Evolutionary conservation across 768 basidiomycete species (phyloP).

Genomic region (Nevesoporus exiguus): DNA sequence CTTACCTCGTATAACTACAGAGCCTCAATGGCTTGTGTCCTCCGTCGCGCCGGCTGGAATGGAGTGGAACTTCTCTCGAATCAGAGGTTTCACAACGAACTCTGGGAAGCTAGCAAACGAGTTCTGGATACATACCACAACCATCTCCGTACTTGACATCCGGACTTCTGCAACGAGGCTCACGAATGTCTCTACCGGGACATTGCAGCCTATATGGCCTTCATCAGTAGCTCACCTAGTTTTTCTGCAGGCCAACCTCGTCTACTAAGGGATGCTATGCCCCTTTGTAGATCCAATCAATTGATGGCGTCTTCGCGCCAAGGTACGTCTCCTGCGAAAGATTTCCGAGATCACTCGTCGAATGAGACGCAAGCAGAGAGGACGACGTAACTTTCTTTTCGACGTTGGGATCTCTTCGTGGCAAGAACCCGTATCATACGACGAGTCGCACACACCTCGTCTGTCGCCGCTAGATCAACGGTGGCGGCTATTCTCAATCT

Average conservation of each 20-base stretch:
- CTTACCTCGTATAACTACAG: conserved; percentile 1
- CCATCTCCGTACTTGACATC: too few species aligned
- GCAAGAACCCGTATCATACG: too few species aligned
- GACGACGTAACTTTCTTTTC: background rate
- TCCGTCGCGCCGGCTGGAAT: too few species aligned
- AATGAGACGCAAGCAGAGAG: background rate
- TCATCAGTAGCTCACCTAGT: background rate
- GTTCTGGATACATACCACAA: too few species aligned
- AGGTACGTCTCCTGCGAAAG: background rate
- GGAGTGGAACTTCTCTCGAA: too few species aligned
- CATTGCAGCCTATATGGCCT: background rate
- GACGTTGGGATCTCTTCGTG: background rate
- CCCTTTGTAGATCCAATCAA: background rate
- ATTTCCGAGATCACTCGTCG: background rate
- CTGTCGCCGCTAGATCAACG: background rate
- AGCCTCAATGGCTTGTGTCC: background rate
- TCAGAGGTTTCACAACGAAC: too few species aligned
- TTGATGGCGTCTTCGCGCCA: background rate
- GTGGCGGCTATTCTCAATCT: background rate
- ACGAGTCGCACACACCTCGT: background rate
- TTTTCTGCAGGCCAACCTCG: background rate
- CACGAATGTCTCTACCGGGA: too few species aligned
- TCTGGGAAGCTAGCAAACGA: too few species aligned
- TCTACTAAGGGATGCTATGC: background rate
- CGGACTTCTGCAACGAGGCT: too few species aligned